Conservation (phyloP, 169 alveolate genomes). For the Cryptosporidium ubiquitum region DNA sequence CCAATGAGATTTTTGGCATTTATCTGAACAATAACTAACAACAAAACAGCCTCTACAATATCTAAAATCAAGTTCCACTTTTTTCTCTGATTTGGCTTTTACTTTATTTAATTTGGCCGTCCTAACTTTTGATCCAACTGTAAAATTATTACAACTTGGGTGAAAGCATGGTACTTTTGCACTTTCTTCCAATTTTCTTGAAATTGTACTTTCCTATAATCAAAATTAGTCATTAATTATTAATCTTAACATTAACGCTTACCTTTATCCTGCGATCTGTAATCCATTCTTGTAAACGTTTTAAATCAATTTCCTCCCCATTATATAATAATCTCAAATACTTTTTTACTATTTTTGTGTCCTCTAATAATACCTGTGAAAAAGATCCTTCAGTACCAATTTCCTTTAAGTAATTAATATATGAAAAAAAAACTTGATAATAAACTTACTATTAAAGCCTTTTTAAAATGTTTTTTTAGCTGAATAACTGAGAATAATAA, state of each 20-base stretch:
- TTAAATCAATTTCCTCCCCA: conserved; percentile 36
- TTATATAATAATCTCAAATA: conserved; percentile 30
- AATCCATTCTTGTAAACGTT: conserved; percentile 58
- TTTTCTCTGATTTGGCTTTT: neutral
- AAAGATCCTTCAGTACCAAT: conserved; percentile 36
- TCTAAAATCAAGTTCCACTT: conserved; percentile 51
- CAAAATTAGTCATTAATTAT: neutral
- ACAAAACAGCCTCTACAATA: conserved; percentile 70
- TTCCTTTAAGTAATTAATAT: conserved; percentile 26
- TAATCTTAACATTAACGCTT: neutral
- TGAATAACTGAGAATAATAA: conserved; percentile 24
- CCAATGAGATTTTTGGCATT: conserved; percentile 70
- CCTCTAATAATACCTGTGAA: conserved; percentile 22
- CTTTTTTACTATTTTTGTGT: conserved; percentile 32
- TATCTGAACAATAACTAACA: conserved; percentile 66
- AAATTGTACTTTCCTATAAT: conserved; percentile 40
- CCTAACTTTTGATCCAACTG: conserved; percentile 68
- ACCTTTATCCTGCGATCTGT: conserved; percentile 72
- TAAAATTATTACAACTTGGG: conserved; percentile 52
- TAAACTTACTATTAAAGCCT: conserved; percentile 64
- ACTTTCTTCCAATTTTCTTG: conserved; percentile 52
- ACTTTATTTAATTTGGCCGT: neutral
- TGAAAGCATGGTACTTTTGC: conserved; percentile 72
- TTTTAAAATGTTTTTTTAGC: conserved; percentile 50
- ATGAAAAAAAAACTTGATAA: neutral